Percentiles rank a stretch among this genome's conserved stretches.
These are phyloP conservation scores for Hansfordia pulvinata DNA, from an alignment of 2,329 filamentous ascomycete genomes.

Conservation along the genomic window DNA sequence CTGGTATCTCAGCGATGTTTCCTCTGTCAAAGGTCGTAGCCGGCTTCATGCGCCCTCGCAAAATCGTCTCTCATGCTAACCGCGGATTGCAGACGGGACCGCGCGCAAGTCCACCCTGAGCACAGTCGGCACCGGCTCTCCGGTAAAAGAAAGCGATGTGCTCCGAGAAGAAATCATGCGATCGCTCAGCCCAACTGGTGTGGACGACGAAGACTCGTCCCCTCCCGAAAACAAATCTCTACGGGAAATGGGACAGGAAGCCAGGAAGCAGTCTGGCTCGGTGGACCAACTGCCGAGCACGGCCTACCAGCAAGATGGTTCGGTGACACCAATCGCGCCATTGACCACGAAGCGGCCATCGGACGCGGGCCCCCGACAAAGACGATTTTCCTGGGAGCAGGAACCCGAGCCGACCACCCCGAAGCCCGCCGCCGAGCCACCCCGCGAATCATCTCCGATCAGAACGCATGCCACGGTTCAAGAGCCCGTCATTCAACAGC, in stretches of 20 bases:
- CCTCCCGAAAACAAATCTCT: conserved; percentile 27
- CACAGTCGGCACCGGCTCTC: conserved; percentile 32
- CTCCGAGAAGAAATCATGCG: conserved; percentile 63
- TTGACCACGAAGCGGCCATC: conserved; percentile 8
- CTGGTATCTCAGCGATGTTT: too few relatives aligned
- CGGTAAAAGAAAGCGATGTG: conserved; percentile 56
- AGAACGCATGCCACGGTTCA: too few relatives aligned
- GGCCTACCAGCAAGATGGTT: conserved; percentile 2
- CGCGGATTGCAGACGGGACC: too few relatives aligned
- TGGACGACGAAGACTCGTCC: conserved; percentile 57
- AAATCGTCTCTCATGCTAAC: too few relatives aligned
- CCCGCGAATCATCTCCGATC: too few relatives aligned
- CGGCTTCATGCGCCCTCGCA: too few relatives aligned
- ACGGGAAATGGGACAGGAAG: conserved; percentile 13
- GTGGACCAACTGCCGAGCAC: conserved; percentile 1
- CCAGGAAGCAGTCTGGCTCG: conserved; percentile 9
- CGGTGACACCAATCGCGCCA: conserved; percentile 9
- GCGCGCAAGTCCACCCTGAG: conserved; percentile 30
- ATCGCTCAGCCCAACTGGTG: conserved; percentile 45
- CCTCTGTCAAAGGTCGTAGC: too few relatives aligned
- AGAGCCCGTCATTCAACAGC: too few relatives aligned
- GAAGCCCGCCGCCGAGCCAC: conserved; percentile 5
- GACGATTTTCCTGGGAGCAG: conserved; percentile 30
- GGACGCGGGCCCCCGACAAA: conserved; percentile 4
- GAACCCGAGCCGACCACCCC: conserved; percentile 10